A percentile compares a stretch with the other conserved stretches of the same genome.
Conservation (phyloP, 1,139 yeast genomes). For the Kurtzmaniella natalensis region DNA sequence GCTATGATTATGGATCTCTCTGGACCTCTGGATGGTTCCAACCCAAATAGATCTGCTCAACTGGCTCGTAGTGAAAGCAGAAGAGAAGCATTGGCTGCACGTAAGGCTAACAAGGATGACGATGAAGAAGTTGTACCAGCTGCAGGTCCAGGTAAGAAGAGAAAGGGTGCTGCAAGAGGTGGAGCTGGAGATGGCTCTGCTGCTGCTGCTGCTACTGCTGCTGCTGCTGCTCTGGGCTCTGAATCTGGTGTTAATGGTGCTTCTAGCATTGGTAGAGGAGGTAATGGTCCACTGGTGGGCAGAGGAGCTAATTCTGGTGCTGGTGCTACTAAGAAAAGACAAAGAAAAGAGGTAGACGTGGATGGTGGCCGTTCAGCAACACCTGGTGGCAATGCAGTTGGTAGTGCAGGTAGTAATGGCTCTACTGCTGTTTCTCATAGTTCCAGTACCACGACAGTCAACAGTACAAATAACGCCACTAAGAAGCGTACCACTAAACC, state of each 20-base stretch:
- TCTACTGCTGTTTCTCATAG: constrained; percentile 22
- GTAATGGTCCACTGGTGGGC: constrained; percentile 29
- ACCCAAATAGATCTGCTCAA: constrained; percentile 53
- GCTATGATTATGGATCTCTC: constrained; percentile 66
- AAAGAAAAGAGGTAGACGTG: constrained; percentile 17
- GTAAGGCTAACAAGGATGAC: constrained; percentile 49
- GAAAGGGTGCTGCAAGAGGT: constrained; percentile 17
- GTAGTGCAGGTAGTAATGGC: background rate
- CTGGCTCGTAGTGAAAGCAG: constrained; percentile 76
- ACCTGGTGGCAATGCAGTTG: constrained; percentile 9
- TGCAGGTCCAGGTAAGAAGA: constrained; percentile 11
- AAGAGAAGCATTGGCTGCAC: constrained; percentile 90
- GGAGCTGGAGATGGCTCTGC: constrained; percentile 17
- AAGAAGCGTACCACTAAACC: constrained; percentile 23
- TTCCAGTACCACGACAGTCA: constrained; percentile 48
- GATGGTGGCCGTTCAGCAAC: constrained; percentile 16
- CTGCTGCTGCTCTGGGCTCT: constrained; percentile 11
- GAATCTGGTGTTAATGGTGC: background rate
- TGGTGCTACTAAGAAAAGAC: constrained; percentile 14
- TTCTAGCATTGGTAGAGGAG: constrained; percentile 18
- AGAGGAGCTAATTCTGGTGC: background rate
- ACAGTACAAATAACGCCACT: constrained; percentile 32
- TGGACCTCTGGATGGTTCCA: constrained; percentile 30
- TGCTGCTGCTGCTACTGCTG: constrained; percentile 14
- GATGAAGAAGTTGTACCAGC: constrained; percentile 30